Percentiles rank a stretch among this genome's conserved stretches.
Conservation (phyloP, 176 grass and related monocot genomes). For the Dendrocalamus sinicus region DNA sequence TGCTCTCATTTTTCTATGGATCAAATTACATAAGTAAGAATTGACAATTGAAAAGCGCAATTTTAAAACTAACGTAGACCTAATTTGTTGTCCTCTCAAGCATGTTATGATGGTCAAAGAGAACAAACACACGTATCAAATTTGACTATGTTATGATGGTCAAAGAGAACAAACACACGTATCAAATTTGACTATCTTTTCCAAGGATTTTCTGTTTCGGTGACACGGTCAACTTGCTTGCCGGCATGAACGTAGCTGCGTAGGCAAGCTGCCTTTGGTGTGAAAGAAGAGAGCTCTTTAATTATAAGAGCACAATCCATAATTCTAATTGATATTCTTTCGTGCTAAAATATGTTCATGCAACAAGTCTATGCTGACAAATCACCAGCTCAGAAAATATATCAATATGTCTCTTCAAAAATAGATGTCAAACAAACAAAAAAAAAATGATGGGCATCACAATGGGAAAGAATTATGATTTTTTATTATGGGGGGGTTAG, state of each 20-base stretch:
- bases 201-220: background rate
- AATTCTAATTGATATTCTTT: constrained; percentile 1
- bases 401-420: background rate
- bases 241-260: background rate
- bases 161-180: constrained; percentile 31
- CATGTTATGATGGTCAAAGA: constrained; percentile 33
- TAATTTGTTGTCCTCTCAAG: constrained; percentile 14
- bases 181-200: background rate
- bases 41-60: constrained; percentile 43
- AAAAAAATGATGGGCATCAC: constrained; percentile 15
- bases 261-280: background rate
- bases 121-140: constrained; percentile 25
- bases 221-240: constrained; percentile 20
- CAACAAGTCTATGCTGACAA: constrained; percentile 26
- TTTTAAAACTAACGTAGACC: constrained; percentile 8
- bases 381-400: constrained; percentile 22
- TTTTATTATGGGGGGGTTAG: background rate
- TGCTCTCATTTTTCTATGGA: background rate
- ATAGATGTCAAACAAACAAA: constrained; percentile 1
- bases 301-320: background rate
- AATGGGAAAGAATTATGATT: background rate
- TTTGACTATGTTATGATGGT: constrained; percentile 4
- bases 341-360: background rate
- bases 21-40: constrained; percentile 1
- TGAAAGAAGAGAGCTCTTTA: background rate